Base-by-base conservation (phyloP, 371 early-diverging fungal genomes). In the Mucor lusitanicus region DNA sequence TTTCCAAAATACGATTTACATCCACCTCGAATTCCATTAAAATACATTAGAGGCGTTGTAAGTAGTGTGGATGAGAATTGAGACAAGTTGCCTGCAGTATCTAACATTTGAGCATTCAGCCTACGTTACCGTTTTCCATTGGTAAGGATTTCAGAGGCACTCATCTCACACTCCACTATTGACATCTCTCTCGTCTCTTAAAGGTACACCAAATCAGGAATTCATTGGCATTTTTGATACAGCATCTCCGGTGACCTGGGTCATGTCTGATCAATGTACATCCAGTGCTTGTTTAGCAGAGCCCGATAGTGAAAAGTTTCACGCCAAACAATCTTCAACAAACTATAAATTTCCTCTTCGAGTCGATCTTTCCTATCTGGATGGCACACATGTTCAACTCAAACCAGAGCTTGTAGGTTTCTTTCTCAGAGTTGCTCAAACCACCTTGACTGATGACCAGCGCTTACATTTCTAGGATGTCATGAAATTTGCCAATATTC, bases 221-320 rank as follows among this genome's bases (percentile, higher is more conserved):
- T 74, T 74, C 28, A 39, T 67, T 2, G 78, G 72, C 2, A 53
- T 78, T 15, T 78, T 78, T 57, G 78, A 78, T 61, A 78, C 78
- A 1, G 72, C 64, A 7, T 63, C 78, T n/a, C 71, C 71, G 12
- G 50, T 78, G 5, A 69, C 75, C 1, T 78, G 73, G 66, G 69
- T 68, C 12, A 68, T 72, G 55, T 78, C 78, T 6, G 70, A 64
- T 13, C 56, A 62, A 28, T 78, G 78, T 70, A 63, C 48, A 3
- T 63, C 72, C 3, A 54, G 27, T 6, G 70, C 63, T 19, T 78
- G 78, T 53, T 23, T 39, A 6, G 35, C 33, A 7, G 70, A 66
- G 9, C 64, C 71, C 1, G 33, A 64, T 6, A 59, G 23, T 9
- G 27, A 61, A 39, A 72, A 68, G 28, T 78, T 72, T 35, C 61